Base-by-base conservation (phyloP, 2,329 filamentous ascomycete species). In the Claviceps cyperi region DNA sequence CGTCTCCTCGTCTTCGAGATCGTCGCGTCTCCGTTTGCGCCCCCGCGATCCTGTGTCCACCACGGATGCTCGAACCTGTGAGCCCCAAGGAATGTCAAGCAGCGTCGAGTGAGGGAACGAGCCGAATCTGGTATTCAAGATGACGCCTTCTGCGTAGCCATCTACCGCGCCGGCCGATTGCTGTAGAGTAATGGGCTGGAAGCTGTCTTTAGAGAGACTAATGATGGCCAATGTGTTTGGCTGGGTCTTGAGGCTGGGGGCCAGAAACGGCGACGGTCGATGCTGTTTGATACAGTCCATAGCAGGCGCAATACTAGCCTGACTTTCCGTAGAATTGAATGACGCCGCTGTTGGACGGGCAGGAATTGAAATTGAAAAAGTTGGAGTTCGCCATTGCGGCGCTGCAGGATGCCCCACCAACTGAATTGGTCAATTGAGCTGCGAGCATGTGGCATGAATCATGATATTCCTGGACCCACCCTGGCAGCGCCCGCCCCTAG, bases 21-120 rank as follows among this genome's bases (percentile, higher is more conserved):
- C 51, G 17, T 50, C 69, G 15, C 71, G 65, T 63, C 81, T 81
- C 50, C 77, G 72, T 65, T 83, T 84, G 48, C 84, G 77, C 36
- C 88, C 88, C 58, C 89, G 75, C n/a, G 88, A 92, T 13, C 90
- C 89, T 0, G 90, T 96, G 60, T 96, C 87, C 51, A 96, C 89
- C 35, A 83, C 80, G 1, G 89, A 95, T 7, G 92, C 92, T 45
- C 87, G 77, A 21, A 97, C 82, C 64, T 97, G 92, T 6, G 86
- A 88, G 28, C 92, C 92, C 91, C 91, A 97, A 41, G 86, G 84
- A 49, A 89, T 73, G 5, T 80, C 74, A 50, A 95, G 76, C 44
- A 91, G 68, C 0, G 86, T 90, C 11, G 78, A 84, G 62, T 91
- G 86, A 0, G 86, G 86, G 53, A 89, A 91, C 0, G 90, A 95